Evolutionary conservation across 805 yeast genomes (phyloP), one percentile per base, ranked within the genome.

Genomic region (Debaryomyces prosopidis): DNA sequence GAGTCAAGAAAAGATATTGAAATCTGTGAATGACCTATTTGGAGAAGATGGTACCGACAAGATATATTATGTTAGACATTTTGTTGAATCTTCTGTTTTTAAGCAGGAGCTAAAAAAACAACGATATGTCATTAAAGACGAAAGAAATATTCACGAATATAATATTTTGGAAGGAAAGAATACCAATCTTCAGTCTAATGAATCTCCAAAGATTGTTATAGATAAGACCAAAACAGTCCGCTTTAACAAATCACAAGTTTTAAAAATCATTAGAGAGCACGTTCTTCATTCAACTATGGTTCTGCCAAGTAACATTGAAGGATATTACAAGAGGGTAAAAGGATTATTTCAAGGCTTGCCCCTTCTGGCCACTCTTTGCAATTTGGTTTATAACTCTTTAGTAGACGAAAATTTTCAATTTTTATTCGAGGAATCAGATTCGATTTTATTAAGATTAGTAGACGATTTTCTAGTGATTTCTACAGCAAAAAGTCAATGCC

Each of bases 311-410:
- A 69, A 3, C 78, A 71, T 38, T n/a, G 39, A 16, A 30, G 37
- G 18, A 14, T n/a, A 52, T 6, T 70, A 49, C 55, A 57, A 60
- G n/a, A 68, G 96, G 46, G 78, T 67, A 36, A 62, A 68, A 8
- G 98, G 98, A 0, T 73, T 92, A 0, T 90, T 85, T 43, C 98
- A 91, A 66, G 98, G 98, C 0, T 79, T 89, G 6, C 82, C 84
- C 1, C 62, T 90, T 3, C 92, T 96, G 45, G 77, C 87, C 1
- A 69, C 83, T 4, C 71, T 91, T 30, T 89, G 96, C 50, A 88
- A 89, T 50, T 51, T 89, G 1, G 77, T 87, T 0, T 85, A 86
- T 54, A 89, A 86, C 55, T 70, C 75, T 1, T 58, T 91, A 26
- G 75, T 86, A 9, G 69, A 72, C 23, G 67, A 70, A 17, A 51